phyloP scores from a whole-genome alignment of 192 early-diverging fungal genomes.

The Coemansia furcata region DNA sequence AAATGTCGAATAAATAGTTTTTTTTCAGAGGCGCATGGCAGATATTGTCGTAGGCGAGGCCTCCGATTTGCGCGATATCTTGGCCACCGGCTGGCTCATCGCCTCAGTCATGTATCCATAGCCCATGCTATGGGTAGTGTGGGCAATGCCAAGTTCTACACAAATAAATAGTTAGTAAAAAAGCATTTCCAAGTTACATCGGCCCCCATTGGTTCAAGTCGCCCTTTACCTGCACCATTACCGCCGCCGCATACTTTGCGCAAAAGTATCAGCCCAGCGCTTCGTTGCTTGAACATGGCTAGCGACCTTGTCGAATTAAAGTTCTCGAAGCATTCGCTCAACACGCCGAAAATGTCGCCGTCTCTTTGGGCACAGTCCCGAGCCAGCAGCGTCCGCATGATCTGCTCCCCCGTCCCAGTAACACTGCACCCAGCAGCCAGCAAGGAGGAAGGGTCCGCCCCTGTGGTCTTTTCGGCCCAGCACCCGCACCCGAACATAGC shows the following conservation, averaged over 20 bases:
- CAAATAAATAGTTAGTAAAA: slow-evolving; percentile 4
- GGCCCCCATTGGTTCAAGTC: neutral
- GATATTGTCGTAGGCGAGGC: neutral
- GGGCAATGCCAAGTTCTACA: slow-evolving; percentile 66
- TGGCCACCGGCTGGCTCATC: slow-evolving; percentile 21
- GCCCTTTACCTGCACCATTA: slow-evolving; percentile 19
- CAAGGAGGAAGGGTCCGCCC: slow-evolving; percentile 11
- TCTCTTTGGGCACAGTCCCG: slow-evolving; percentile 52
- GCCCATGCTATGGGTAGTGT: slow-evolving; percentile 75
- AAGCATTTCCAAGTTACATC: neutral
- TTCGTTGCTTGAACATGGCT: slow-evolving; percentile 4
- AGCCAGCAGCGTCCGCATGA: slow-evolving; percentile 72
- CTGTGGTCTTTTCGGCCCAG: slow-evolving; percentile 64
- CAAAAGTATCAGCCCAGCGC: slow-evolving; percentile 27
- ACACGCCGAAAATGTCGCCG: slow-evolving; percentile 15
- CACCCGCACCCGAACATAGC: slow-evolving; percentile 80
- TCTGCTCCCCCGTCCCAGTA: slow-evolving; percentile 80
- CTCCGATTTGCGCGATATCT: slow-evolving; percentile 30
- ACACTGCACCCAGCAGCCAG: slow-evolving; percentile 58
- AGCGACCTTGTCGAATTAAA: slow-evolving; percentile 12
- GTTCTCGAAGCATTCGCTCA: slow-evolving; percentile 13
- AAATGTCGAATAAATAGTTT: neutral
- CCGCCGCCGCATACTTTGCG: slow-evolving; percentile 11
- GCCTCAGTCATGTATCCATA: slow-evolving; percentile 32
- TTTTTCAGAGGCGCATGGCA: slow-evolving; percentile 20